A percentile compares a stretch with the other conserved stretches of the same genome.
These are phyloP conservation scores for Isabelozyma gotoi DNA, from an alignment of 805 yeast genomes.

Conservation along the genomic window DNA sequence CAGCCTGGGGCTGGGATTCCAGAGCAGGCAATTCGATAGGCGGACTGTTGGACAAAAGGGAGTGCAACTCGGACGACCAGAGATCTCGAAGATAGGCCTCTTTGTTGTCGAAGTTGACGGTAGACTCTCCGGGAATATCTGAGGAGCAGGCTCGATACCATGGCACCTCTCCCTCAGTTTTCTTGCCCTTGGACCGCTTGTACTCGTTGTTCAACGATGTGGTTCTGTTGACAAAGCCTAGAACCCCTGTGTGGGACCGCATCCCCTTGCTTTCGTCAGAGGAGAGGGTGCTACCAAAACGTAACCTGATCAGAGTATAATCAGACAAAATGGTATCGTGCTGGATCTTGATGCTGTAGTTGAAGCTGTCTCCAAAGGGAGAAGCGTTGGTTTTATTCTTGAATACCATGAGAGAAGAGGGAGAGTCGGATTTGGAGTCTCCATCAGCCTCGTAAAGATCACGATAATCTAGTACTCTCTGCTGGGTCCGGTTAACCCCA, in stretches of 20 bases:
- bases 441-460: constrained; percentile 19
- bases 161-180: neutral
- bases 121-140: neutral
- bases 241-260: constrained; percentile 20
- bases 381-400: neutral
- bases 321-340: constrained; percentile 36
- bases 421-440: constrained; percentile 1
- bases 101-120: constrained; percentile 7
- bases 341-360: constrained; percentile 30
- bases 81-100: constrained; percentile 7
- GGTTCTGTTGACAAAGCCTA: constrained; percentile 26
- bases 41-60: too few relatives aligned
- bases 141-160: neutral
- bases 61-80: constrained; percentile 13
- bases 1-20: neutral
- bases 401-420: constrained; percentile 4
- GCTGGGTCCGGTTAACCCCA: constrained; percentile 30
- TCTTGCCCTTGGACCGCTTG: constrained; percentile 3
- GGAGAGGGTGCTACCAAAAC: constrained; percentile 22
- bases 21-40: constrained; percentile 1
- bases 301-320: constrained; percentile 34
- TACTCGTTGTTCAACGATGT: neutral
- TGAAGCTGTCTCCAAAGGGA: constrained; percentile 6
- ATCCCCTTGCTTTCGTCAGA: constrained; percentile 3
- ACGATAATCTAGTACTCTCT: constrained; percentile 33